Percentiles rank a stretch among this genome's conserved stretches.
phyloP scores from a whole-genome alignment of 1,284 basidiomycete genomes.

The Quambalaria eucalypti region DNA sequence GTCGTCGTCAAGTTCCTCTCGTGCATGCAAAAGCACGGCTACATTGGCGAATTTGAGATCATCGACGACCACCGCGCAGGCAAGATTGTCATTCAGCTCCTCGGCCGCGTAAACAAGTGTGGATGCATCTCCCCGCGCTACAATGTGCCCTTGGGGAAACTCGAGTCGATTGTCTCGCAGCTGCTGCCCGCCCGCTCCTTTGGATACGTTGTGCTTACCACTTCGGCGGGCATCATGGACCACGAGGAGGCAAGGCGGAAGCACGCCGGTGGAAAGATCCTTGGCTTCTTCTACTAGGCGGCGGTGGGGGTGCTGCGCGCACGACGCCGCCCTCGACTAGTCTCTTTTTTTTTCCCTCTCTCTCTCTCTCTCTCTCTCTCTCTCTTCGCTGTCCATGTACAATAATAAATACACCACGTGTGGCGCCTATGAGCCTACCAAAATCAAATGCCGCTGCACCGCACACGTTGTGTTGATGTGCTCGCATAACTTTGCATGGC shows the following conservation, averaged over 20 bases:
- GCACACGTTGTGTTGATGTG: too few species aligned
- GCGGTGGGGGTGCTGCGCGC: too few species aligned
- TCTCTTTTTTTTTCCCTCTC: too few species aligned
- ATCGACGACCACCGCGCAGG: slow-evolving; percentile 98
- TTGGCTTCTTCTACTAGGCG: slow-evolving; percentile 47
- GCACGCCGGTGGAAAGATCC: slow-evolving; percentile 80
- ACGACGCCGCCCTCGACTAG: too few species aligned
- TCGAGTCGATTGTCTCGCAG: slow-evolving; percentile 65
- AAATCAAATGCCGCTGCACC: too few species aligned
- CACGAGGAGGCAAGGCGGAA: slow-evolving; percentile 98
- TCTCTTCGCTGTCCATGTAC: too few species aligned
- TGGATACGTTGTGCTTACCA: slow-evolving; percentile 92
- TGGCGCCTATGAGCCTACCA: too few species aligned
- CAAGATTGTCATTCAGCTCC: slow-evolving; percentile 97
- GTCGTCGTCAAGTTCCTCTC: slow-evolving; percentile 47
- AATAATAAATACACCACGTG: too few species aligned
- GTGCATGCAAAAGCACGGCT: slow-evolving; percentile 54
- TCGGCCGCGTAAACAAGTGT: slow-evolving; percentile 91
- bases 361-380: too few species aligned
- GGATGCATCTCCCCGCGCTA: slow-evolving; percentile 98
- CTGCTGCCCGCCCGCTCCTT: slow-evolving; percentile 65
- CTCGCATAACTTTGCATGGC: too few species aligned
- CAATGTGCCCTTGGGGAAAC: slow-evolving; percentile 87
- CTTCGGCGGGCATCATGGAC: slow-evolving; percentile 95
- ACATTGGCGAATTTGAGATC: slow-evolving; percentile 98